Percentiles rank a stretch among this genome's conserved stretches.
These are phyloP conservation scores for Trypanosomatidae sp. DNA, from an alignment of 208 protist genomes.

Conservation along the genomic window DNA sequence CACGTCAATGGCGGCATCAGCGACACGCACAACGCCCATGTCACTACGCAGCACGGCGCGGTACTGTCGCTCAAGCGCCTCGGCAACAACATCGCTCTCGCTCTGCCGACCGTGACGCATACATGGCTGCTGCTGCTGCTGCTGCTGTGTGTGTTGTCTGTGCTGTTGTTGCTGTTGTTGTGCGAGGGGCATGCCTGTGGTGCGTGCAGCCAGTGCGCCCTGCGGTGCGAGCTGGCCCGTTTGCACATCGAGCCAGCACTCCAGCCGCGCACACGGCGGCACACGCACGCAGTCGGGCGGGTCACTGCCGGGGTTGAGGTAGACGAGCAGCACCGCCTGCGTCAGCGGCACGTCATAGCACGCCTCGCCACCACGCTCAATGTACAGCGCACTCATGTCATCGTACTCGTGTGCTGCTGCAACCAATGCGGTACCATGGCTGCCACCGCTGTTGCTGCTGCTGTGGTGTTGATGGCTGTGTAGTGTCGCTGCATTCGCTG, in stretches of 20 bases:
- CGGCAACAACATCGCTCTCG: constrained; percentile 88
- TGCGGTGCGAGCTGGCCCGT: constrained; percentile 39
- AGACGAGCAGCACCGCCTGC: constrained; percentile 88
- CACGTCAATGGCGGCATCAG: constrained; percentile 93
- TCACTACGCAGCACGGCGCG: constrained; percentile 40
- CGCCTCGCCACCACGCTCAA: constrained; percentile 6
- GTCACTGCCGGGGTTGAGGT: constrained; percentile 97
- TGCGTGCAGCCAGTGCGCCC: constrained; percentile 7
- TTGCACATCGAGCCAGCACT: constrained; percentile 95
- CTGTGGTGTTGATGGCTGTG: constrained; percentile 14
- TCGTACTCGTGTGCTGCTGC: constrained; percentile 3
- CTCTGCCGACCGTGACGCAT: no score
- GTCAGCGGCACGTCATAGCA: constrained; percentile 21
- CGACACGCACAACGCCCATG: constrained; percentile 39
- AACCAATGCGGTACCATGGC: constrained; percentile 6
- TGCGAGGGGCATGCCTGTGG: no score
- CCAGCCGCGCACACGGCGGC: constrained; percentile 91
- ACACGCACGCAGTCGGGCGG: constrained; percentile 95
- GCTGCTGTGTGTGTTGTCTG: no score
- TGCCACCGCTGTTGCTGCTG: constrained; percentile 3
- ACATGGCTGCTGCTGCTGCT: no score
- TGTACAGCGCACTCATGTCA: background rate
- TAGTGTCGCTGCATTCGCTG: no score
- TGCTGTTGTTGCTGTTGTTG: no score
- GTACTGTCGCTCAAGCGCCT: constrained; percentile 90